Base-by-base conservation (phyloP, 306 rosid species). In the Vigna radiata region DNA sequence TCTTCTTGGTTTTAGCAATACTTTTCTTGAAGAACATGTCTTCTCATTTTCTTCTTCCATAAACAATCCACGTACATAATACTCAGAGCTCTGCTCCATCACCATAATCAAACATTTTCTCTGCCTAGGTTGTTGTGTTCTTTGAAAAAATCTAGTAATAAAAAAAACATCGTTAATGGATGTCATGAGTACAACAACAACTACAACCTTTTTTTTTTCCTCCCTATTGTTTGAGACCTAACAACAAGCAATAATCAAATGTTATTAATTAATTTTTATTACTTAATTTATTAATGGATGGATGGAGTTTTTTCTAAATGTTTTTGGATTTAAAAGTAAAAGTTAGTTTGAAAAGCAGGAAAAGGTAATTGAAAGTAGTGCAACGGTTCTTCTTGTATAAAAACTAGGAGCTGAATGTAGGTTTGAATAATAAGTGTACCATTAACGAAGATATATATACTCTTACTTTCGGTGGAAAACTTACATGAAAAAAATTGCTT, bases 31-130 rank as follows among this genome's bases (percentile, higher is more conserved):
- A 39, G 48, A 70, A 23, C 17, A 33, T 1, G 56, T 37, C 39
- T 77, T 81, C 79, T 85, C 76, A 33, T 85, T 79, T 83, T 73
- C 53, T 76, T 83, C 83, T 79, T 81, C 76, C 86, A 77, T 61
- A 27, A 27, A 25, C 39, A 59, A 59, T 21, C 74, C 76, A 70
- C 76, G 59, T 19, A 85, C 73, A 81, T 85, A 83, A 81, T 79
- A 77, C 89, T 86, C 88, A 82, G 62, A 79, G 41, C 73, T 73
- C 49, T 60, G 56, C 43, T 73, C 33, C n/a, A 48, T 68, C 39
- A 81, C 73, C 70, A 72, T 39, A 13, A 75, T 46, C 23, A 75
- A 58, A 54, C 78, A 29, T 72, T 70, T 12, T 68, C 23, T 83
- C 70, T 81, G 65, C 44, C 33, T 83, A 2, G 84, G 84, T 61